A percentile compares a stretch with the other conserved stretches of the same genome.
phyloP scores from a whole-genome alignment of 768 basidiomycete species.

The Mycena pura region DNA sequence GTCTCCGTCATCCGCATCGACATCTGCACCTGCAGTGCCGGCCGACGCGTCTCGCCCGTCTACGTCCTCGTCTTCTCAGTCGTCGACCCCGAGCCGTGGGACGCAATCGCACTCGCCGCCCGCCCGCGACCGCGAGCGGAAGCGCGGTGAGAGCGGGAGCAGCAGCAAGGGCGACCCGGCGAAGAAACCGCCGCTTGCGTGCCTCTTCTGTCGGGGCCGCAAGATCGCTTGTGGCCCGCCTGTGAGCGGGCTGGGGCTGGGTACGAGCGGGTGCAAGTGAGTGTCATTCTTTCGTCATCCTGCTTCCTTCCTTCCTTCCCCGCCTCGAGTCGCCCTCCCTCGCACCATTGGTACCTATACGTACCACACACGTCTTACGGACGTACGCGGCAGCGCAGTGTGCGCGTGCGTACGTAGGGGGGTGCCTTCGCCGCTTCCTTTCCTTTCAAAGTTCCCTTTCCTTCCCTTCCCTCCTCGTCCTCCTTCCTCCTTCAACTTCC shows the following conservation, averaged over 20 bases:
- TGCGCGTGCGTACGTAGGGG: too few relatives aligned
- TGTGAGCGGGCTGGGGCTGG: slow-evolving; percentile 31
- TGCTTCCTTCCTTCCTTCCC: not conserved
- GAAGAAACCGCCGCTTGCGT: slow-evolving; percentile 69
- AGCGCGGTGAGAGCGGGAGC: not conserved
- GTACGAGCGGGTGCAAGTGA: slow-evolving; percentile 71
- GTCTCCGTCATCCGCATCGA: too few relatives aligned
- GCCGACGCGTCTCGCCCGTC: too few relatives aligned
- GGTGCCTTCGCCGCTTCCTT: too few relatives aligned
- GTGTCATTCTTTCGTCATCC: slow-evolving; percentile 32
- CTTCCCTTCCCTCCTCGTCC: slow-evolving; percentile 3
- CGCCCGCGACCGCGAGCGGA: not conserved
- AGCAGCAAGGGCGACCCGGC: not conserved
- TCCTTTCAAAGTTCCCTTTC: not conserved
- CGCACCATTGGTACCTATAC: too few relatives aligned
- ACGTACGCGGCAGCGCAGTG: too few relatives aligned
- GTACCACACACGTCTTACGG: too few relatives aligned
- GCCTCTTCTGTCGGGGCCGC: slow-evolving; percentile 69
- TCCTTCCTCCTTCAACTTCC: slow-evolving; percentile 16
- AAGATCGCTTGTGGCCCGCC: slow-evolving; percentile 76
- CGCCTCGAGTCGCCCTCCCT: too few relatives aligned
- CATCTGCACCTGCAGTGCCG: too few relatives aligned
- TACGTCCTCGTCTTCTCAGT: too few relatives aligned
- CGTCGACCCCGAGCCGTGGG: too few relatives aligned
- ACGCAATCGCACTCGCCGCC: too few relatives aligned